phyloP scores from a whole-genome alignment of 176 grass and related monocot genomes.

The Oryza punctata region DNA sequence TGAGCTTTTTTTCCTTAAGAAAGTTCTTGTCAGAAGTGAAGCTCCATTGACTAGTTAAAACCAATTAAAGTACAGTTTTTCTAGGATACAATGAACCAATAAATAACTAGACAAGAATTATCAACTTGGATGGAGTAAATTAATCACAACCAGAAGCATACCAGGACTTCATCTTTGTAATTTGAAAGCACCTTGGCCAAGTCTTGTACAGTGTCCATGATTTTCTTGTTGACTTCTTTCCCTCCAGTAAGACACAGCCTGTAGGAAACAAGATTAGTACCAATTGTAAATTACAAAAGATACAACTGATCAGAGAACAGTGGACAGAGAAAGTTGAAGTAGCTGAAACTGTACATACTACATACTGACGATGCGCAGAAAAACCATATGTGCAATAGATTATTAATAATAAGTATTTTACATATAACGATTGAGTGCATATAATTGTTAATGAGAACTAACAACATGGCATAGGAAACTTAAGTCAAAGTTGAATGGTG shows the following conservation, averaged over 20 bases:
- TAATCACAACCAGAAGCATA: slow-evolving; percentile 43
- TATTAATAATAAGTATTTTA: slow-evolving; percentile 4
- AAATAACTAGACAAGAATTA: not conserved
- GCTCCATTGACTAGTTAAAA: slow-evolving; percentile 3
- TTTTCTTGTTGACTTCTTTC: slow-evolving; percentile 74
- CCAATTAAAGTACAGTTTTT: not conserved
- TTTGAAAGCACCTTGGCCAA: slow-evolving; percentile 75
- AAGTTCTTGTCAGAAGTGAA: not conserved
- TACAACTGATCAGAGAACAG: not conserved
- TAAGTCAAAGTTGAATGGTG: slow-evolving; percentile 8
- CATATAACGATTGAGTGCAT: not conserved
- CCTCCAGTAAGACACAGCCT: slow-evolving; percentile 85
- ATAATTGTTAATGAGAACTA: slow-evolving; percentile 5
- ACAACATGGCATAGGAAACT: not conserved
- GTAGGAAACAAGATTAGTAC: slow-evolving; percentile 42
- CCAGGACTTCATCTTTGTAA: slow-evolving; percentile 98
- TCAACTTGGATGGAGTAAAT: not conserved
- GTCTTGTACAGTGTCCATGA: slow-evolving; percentile 83
- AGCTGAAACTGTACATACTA: slow-evolving; percentile 20
- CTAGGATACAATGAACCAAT: slow-evolving; percentile 6
- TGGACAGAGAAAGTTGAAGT: not conserved
- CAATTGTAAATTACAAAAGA: slow-evolving; percentile 37
- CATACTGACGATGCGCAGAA: slow-evolving; percentile 9
- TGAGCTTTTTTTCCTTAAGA: slow-evolving; percentile 17
- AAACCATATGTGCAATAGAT: not conserved